Base-by-base conservation (phyloP, 129 eudicot species). In the Tanacetum coccineum region DNA sequence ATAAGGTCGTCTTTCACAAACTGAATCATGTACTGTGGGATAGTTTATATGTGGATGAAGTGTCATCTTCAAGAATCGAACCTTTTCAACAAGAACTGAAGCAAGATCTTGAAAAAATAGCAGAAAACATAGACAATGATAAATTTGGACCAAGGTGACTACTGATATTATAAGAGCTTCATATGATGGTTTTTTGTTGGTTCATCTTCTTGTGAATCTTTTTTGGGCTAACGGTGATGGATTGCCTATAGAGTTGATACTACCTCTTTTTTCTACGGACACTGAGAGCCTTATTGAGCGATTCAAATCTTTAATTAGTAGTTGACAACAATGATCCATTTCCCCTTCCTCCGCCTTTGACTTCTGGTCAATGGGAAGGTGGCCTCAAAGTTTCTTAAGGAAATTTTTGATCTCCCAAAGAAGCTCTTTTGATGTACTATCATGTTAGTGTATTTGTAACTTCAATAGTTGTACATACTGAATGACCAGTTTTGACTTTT, bases 121-220 rank as follows among this genome's bases (percentile, higher is more conserved):
- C 97, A 3, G 76, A 76, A 15, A 87, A 84, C 2, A 89, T 84
- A 65, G 85, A 90, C 58, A 89, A 90, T 55, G 81, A 87, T 64
- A 67, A 18, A 81, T 85, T 6, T 71, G 95, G 25, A 90, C 95
- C 6, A 85, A 95, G 15, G 70, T 87, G 17, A 87, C 85, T 4
- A 87, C 95, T 4, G 80, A 82, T 50, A 76, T 87, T 54, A 90
- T 90, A 95, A 87, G 76, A 62, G 95, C 97, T 66, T 82, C 92
- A 4, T 90, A 82, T 47, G 87, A 90, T 14, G 97, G 97, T 14
- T 90, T 80, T 70, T 61, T 82, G 74, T 83, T 90, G 81, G 84
- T 90, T 66, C 74, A 80, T 81, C 76, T 59, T 66, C 90, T 87
- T 8, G 61, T 9, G n/a, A n/a, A n/a, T n/a, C n/a, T n/a, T n/a